Percentiles rank a stretch among this genome's conserved stretches.
These are phyloP conservation scores for Rhizopogon rudus DNA, from an alignment of 768 basidiomycete genomes.

Conservation along the genomic window DNA sequence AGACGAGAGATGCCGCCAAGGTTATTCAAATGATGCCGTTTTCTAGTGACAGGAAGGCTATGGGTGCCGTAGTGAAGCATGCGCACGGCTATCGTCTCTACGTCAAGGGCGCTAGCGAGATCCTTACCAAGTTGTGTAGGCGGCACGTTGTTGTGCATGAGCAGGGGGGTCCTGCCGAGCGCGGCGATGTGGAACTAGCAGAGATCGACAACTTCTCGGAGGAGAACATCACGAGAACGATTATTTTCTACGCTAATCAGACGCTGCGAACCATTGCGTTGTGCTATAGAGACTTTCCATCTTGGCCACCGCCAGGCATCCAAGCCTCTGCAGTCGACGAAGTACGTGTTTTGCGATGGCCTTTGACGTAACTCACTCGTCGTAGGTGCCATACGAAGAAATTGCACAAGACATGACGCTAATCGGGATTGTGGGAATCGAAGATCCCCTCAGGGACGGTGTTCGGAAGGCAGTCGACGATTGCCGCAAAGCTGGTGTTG, in stretches of 20 bases:
- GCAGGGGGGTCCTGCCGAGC: conserved; percentile 17
- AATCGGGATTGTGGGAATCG: conserved; percentile 90
- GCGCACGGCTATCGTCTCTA: conserved; percentile 61
- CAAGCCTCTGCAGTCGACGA: conserved; percentile 43
- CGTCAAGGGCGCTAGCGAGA: conserved; percentile 93
- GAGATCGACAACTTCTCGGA: conserved; percentile 61
- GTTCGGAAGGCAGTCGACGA: conserved; percentile 86
- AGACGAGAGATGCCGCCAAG: conserved; percentile 52
- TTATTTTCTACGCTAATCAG: conserved; percentile 98
- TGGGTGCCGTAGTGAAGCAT: conserved; percentile 82
- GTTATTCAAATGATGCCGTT: conserved; percentile 91
- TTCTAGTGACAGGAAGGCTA: conserved; percentile 88
- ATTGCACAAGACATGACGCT: conserved; percentile 74
- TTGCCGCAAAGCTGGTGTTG: conserved; percentile 85
- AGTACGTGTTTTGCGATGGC: conserved; percentile 28
- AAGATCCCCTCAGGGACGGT: conserved; percentile 90
- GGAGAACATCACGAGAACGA: conserved; percentile 87
- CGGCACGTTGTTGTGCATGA: conserved; percentile 64
- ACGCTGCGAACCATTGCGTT: conserved; percentile 90
- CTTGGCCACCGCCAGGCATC: conserved; percentile 72
- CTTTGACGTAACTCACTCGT: conserved; percentile 9
- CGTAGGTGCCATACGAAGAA: conserved; percentile 61
- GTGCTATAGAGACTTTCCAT: conserved; percentile 83
- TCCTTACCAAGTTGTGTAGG: conserved; percentile 74
- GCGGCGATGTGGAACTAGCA: conserved; percentile 43